Evolutionary conservation across 805 yeast genomes (phyloP), one percentile per base, ranked within the genome.

Genomic region (Kluyveromyces siamensis): DNA sequence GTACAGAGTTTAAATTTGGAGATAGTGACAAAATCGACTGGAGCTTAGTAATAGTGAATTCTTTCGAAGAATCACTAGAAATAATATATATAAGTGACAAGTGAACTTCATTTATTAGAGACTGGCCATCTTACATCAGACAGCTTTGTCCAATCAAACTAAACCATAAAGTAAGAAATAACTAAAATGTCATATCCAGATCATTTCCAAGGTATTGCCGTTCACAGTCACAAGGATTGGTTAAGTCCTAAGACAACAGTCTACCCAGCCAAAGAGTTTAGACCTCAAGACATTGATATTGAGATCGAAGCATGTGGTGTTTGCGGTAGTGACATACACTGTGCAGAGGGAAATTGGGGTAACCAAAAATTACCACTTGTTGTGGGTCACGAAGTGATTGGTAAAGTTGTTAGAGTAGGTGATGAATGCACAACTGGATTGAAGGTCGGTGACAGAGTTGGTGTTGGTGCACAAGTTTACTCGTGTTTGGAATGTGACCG

Each of bases 361-460:
- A 25, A 48, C 36, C 50, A 44, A 46, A 44, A 48, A 8, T 50
- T 54, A 25, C 57, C 76, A 14, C 73, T 72, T 58, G 71, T 75
- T 53, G 83, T 79, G n/a, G 88, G 88, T 33, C 87, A 83, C 63
- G 87, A 83, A 62, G 73, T 83, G 53, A 68, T 82, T 41, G 87
- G 87, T 40, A 69, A 63, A 37, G 83, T 82, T 27, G 71, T 77
- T 17, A 72, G 69, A 37, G 70, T 83, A 39, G 95, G 93, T 47
- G 55, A 71, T n/a, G 68, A 75, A 36, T 79, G 84, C 54, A 63
- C 66, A 9, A 56, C 62, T 11, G 68, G 70, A 52, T 47, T 73
- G 67, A 69, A 77, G 72, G 62, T 82, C 17, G 95, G 95, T 48
- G 83, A 87, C 55, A 72, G 87, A 54, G 93, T 84, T 27, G 95